phyloP scores from a whole-genome alignment of 2,329 filamentous ascomycete genomes.

The Periconia sp. region DNA sequence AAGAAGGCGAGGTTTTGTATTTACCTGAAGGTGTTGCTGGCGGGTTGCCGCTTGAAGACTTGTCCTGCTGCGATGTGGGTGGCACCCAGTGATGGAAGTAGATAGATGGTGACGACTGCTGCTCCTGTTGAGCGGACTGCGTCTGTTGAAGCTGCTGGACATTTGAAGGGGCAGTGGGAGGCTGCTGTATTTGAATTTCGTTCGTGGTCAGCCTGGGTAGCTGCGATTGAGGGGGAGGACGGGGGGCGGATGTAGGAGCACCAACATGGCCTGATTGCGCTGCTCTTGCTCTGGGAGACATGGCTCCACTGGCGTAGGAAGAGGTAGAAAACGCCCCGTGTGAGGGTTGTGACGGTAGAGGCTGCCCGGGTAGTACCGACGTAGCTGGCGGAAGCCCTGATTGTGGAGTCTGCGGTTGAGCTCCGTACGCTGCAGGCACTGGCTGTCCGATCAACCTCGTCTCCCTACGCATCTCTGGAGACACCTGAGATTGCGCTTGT shows the following conservation, averaged over 20 bases:
- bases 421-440: conserved; percentile 38
- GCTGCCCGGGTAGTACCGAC: conserved; percentile 46
- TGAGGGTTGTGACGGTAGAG: conserved; percentile 42
- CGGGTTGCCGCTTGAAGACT: conserved; percentile 63
- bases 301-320: conserved; percentile 33
- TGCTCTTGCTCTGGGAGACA: conserved; percentile 44
- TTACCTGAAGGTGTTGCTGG: conserved; percentile 76
- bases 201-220: conserved; percentile 60
- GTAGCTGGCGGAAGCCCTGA: conserved; percentile 39
- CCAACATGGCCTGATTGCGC: conserved; percentile 33
- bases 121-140: conserved; percentile 62
- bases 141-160: conserved; percentile 52
- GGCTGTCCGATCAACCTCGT: conserved; percentile 49
- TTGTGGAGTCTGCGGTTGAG: conserved; percentile 37
- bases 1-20: conserved; percentile 50
- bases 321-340: conserved; percentile 49
- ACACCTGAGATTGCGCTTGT: conserved; percentile 45
- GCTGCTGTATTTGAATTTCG: conserved; percentile 57
- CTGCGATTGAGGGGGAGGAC: conserved; percentile 53
- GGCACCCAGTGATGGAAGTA: conserved; percentile 96
- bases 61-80: conserved; percentile 67
- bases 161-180: conserved; percentile 47
- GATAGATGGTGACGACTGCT: conserved; percentile 74
- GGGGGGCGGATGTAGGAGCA: conserved; percentile 50
- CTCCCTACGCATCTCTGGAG: conserved; percentile 52